Evolutionary conservation across 2,329 filamentous ascomycete species (phyloP), one percentile per base, ranked within the genome.

Genomic region (Uncinocarpus reesii): DNA sequence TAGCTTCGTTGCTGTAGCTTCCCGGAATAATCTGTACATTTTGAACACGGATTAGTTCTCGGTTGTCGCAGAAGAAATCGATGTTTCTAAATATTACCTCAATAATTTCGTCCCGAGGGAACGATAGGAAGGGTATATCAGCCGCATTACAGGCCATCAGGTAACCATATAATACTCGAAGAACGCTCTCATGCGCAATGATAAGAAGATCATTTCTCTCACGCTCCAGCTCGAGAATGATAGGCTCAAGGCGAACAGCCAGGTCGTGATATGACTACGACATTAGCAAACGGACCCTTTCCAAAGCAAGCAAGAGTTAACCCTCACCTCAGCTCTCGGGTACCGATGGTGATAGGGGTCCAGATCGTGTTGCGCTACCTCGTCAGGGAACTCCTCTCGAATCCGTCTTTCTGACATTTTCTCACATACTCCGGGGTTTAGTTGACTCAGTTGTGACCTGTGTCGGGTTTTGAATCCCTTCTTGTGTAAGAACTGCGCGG

Each of bases 261-360:
- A 98, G 80, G 62, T 98, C 92, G 64, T 98, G 92, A 66, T 98
- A 98, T 7, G 90, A 96, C 85, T 95, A 57, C 20, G 8, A 36
- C 4, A 43, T 5, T 54, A 34, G 23, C 35, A 37, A 36, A 51
- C 21, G n/a, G 20, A 18, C 11, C 13, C 8, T 3, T 37, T 16
- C 21, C 5, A 11, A 23, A 13, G 16, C 7, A 45, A 7, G 18
- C 13, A 4, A 51, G n/a, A 23, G n/a, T 21, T 44, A 18, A n/a
- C 43, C 52, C 69, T 61, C 71, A 88, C 88, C 74, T 98, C 92
- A 52, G 90, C 90, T 53, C 92, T 78, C 6, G 92, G 92, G 62
- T 95, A 98, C 32, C 92, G 80, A 65, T 98, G 92, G 61, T 98
- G 92, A 60, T 98, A 98, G 1, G 92, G 92, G 64, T 98, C 92